phyloP scores from a whole-genome alignment of 176 grass and related monocot genomes.

The Zizania latifolia region DNA sequence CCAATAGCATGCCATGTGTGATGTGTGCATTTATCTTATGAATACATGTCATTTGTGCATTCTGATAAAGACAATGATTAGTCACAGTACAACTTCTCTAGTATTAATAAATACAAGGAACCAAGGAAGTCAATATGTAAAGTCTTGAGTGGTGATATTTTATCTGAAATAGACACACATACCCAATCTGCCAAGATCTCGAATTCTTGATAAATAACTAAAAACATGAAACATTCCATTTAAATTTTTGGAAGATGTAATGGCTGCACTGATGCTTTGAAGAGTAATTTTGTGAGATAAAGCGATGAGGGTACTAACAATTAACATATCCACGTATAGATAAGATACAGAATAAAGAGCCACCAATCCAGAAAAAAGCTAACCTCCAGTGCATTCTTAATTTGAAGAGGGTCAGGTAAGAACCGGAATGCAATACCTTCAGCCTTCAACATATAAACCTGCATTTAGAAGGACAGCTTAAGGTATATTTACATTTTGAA shows the following conservation, averaged over 20 bases:
- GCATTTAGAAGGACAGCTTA: neutral
- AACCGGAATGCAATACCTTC: slow-evolving; percentile 91
- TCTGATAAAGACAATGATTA: neutral
- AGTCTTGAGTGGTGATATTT: neutral
- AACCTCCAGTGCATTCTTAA: slow-evolving; percentile 86
- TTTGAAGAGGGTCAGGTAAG: slow-evolving; percentile 95
- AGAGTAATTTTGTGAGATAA: neutral
- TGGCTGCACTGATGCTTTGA: neutral
- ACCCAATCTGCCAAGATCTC: neutral
- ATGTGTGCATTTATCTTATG: neutral
- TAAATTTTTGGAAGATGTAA: neutral
- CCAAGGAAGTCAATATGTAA: neutral
- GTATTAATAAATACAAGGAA: neutral
- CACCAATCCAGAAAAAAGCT: slow-evolving; percentile 9
- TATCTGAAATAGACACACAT: neutral
- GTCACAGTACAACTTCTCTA: neutral
- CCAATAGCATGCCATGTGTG: neutral
- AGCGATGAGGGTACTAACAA: neutral
- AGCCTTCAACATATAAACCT: slow-evolving; percentile 99
- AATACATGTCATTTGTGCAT: neutral
- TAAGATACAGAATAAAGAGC: slow-evolving; percentile 18
- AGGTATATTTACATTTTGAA: neutral
- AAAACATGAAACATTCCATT: neutral
- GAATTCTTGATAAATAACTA: neutral
- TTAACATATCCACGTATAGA: slow-evolving; percentile 11